Evolutionary conservation across 2,329 filamentous ascomycete genomes (phyloP), one percentile per base, ranked within the genome.

Genomic region (Colletotrichum filicis): DNA sequence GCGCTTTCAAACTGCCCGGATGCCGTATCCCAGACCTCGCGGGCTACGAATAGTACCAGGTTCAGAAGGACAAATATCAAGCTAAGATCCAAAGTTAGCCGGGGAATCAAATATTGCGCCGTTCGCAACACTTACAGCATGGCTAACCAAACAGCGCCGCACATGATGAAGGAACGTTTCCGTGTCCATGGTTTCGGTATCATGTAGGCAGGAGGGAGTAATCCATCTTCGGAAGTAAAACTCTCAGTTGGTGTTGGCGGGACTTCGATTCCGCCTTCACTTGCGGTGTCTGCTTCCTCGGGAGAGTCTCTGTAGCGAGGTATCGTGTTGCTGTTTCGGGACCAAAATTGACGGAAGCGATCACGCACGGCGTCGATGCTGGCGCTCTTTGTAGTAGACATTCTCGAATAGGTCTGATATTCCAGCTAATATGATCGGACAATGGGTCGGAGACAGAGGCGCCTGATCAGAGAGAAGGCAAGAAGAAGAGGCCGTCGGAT

Each of bases 121-220:
- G 32, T 35, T 35, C 32, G 32, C 12, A 22, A 12, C 22, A 68
- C 71, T 66, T 56, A 74, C 71, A 74, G 63, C 68, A 74, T 66
- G 30, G 71, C 62, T n/a, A 74, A 30, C 68, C 71, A 74, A 26
- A 74, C 46, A 30, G 62, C 71, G 22, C 71, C 71, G 32, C 71
- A 74, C 71, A 74, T 74, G 52, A 74, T 52, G 14, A 74, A 60
- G 16, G 71, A 74, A 5, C 68, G 68, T 32, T 68, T 72, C 19
- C 68, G 52, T 32, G 71, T 68, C 71, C 71, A 74, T 55, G 62
- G 30, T 22, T 71, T 74, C 22, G 71, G 58, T 12, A 49, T 60
- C 52, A 72, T 52, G 42, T 72, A 66, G 28, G 68, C 58, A 19
- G 63, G 71, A 28, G 37, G 49, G 11, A 74, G 53, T 16, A 74